Evolutionary conservation across 1,284 basidiomycete species (phyloP).

Genomic region (Ustilago trichophora): DNA sequence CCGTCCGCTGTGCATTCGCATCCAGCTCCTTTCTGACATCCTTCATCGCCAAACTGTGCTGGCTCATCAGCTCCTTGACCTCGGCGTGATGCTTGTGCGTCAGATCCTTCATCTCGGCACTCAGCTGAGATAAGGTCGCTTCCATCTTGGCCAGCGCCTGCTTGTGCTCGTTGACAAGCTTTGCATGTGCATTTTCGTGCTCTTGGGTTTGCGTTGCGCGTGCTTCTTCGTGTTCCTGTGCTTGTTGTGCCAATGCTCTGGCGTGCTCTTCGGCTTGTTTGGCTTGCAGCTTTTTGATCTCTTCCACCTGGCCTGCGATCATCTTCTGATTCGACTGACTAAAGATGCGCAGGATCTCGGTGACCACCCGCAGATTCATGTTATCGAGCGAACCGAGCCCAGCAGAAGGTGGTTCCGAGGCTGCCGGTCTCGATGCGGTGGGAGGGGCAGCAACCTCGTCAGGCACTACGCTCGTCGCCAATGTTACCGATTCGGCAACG

Average conservation of each 20-base stretch:
- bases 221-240: background rate
- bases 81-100: background rate
- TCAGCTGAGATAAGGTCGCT: background rate
- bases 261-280: slow-evolving; percentile 6
- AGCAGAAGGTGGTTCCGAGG: background rate
- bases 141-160: slow-evolving; percentile 3
- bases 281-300: background rate
- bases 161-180: background rate
- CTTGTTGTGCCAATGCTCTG: no score
- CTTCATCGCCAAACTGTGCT: background rate
- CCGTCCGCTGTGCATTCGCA: slow-evolving; percentile 1
- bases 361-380: slow-evolving; percentile 17
- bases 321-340: slow-evolving; percentile 12
- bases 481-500: background rate
- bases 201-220: background rate
- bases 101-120: no score
- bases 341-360: slow-evolving; percentile 32
- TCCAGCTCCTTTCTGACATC: background rate
- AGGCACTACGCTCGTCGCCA: slow-evolving; percentile 7
- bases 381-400: slow-evolving; percentile 9
- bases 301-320: background rate
- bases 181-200: background rate
- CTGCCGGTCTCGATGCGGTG: background rate
- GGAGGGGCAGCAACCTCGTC: slow-evolving; percentile 1
- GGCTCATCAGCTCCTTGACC: background rate